These are phyloP conservation scores for Salix suchowensis DNA, from an alignment of 345 rosid species.

Conservation along the genomic window DNA sequence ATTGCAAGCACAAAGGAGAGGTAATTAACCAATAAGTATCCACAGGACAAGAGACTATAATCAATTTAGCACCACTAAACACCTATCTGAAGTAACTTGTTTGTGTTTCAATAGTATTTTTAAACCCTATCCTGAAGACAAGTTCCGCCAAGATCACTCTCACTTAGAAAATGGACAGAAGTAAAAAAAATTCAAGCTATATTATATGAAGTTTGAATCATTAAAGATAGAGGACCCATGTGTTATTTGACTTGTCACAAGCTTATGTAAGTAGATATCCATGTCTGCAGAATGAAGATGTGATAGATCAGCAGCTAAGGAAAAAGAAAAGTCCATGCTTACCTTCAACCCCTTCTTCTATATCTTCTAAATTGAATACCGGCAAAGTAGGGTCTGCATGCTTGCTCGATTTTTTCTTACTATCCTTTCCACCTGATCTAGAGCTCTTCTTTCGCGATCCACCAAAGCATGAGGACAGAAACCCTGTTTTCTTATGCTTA, in stretches of 20 bases:
- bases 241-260: background rate
- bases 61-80: background rate
- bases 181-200: background rate
- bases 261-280: background rate
- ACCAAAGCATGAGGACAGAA: slow-evolving; percentile 27
- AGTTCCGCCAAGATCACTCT: background rate
- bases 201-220: background rate
- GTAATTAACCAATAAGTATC: background rate
- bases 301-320: background rate
- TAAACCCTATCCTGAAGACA: background rate
- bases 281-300: background rate
- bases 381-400: slow-evolving; percentile 33
- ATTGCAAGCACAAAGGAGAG: background rate
- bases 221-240: background rate
- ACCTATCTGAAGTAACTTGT: background rate
- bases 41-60: background rate
- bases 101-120: background rate
- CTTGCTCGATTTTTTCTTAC: slow-evolving; percentile 26
- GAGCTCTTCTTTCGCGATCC: slow-evolving; percentile 31
- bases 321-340: background rate
- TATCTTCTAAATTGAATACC: slow-evolving; percentile 31
- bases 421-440: slow-evolving; percentile 19
- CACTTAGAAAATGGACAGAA: background rate
- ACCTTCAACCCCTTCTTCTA: slow-evolving; percentile 39
- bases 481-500: slow-evolving; percentile 26